Evolutionary conservation across 2,329 filamentous ascomycete species (phyloP), one percentile per base, ranked within the genome.

Genomic region (Fusarium globosum): DNA sequence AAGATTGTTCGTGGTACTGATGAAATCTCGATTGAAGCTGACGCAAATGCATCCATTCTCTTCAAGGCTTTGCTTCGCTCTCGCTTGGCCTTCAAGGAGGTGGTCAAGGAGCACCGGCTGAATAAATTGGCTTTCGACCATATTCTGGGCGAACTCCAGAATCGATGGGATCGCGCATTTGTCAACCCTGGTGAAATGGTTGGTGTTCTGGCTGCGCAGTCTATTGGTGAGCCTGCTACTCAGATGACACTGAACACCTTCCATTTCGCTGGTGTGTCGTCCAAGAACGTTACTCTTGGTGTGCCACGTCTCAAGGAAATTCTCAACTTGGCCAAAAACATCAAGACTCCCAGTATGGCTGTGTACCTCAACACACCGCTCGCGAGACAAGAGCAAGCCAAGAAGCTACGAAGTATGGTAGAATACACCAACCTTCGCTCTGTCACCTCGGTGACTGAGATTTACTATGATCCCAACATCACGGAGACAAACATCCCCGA

Each of bases 191-290:
- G 97, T 80, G 97, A 99, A 82, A 99, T 99, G 96, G 96, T 99
- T 64, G 96, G 96, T 85, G 96, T 99, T 28, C 86, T 99, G 79
- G 96, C 96, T 72, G 96, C 97, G 12, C 96, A 99, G 85, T 99
- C 96, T 38, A 99, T 99, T 81, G 96, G 96, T 86, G 96, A 99
- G 83, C 96, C 96, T 45, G 97, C 96, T 28, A 99, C 96, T 2
- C 96, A 99, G 87, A 99, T 99, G 96, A 99, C 96, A 3, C 86
- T 99, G 69, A 99, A 99, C 86, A 99, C 96, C 30, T 99, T 99
- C 93, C 96, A 99, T 88, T 99, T 99, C 83, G 95, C 96, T 83
- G 96, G 96, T 97, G 95, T 99, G 69, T 97, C 97, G 42, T 97
- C 96, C 30, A 99, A 99, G 92, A 99, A 99, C 88, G 96, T 99